A percentile compares a stretch with the other conserved stretches of the same genome.
These are phyloP conservation scores for Parsonsia alboflavescens DNA, from an alignment of 257 asterid genomes.

Conservation along the genomic window DNA sequence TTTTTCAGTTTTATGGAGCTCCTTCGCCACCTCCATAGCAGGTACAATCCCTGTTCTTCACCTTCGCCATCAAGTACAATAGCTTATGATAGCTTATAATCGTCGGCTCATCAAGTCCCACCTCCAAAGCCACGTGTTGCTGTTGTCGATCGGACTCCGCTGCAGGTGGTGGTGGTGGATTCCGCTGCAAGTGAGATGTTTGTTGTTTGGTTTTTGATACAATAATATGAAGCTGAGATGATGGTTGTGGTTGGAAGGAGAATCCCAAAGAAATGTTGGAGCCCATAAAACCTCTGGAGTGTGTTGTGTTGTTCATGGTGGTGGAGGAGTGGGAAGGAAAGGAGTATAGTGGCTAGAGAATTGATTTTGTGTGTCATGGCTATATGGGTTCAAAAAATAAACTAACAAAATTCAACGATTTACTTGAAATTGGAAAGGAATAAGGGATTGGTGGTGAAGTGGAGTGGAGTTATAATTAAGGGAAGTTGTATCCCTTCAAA, in stretches of 20 bases:
- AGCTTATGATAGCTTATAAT: constrained; percentile 55
- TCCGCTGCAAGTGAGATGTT: not conserved
- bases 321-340: not conserved
- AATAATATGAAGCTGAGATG: constrained; percentile 72
- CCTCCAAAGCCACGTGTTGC: constrained; percentile 20
- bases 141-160: not conserved
- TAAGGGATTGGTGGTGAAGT: not conserved
- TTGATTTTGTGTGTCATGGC: constrained; percentile 29
- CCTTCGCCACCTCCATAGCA: too few species aligned
- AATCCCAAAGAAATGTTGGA: constrained; percentile 64
- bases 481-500: constrained; percentile 35
- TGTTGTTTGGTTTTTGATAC: constrained; percentile 47
- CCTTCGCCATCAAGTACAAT: constrained; percentile 58
- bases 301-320: constrained; percentile 34
- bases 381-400: constrained; percentile 15
- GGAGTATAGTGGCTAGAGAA: not conserved
- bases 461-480: constrained; percentile 28
- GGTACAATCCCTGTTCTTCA: constrained; percentile 41
- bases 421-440: constrained; percentile 10
- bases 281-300: constrained; percentile 44
- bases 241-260: constrained; percentile 79
- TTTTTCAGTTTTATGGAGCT: too few species aligned
- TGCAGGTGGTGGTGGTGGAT: not conserved
- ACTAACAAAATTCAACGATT: constrained; percentile 29
- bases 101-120: constrained; percentile 74